Evolutionary conservation across 31 red algal genomes (phyloP).

Genomic region (Asparagopsis taxiformis): DNA sequence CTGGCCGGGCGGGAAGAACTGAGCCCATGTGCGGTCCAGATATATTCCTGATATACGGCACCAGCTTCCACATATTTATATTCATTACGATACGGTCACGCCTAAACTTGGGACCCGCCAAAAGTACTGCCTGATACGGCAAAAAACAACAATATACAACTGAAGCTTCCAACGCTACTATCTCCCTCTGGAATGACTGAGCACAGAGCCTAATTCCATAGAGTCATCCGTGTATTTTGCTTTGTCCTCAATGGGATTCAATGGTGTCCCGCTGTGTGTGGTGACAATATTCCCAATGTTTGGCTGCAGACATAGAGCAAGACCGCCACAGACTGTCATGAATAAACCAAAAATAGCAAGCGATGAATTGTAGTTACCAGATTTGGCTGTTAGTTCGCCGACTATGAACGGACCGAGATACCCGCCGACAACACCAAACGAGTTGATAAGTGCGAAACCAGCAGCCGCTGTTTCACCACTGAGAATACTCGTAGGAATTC

Average conservation of each 20-base stretch:
- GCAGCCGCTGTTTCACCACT: conserved; percentile 69
- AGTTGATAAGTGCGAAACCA: conserved; percentile 72
- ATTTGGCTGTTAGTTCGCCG: conserved; percentile 41
- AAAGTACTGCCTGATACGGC: no score
- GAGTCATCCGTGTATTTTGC: conserved; percentile 27
- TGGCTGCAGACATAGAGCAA: conserved; percentile 49
- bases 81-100: no score
- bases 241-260: conserved; percentile 20
- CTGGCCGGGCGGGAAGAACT: no score
- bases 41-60: no score
- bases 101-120: no score
- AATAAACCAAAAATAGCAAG: conserved; percentile 56
- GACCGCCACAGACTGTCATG: conserved; percentile 46
- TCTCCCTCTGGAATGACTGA: no score
- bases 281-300: conserved; percentile 27
- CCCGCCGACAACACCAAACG: conserved; percentile 60
- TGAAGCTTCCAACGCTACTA: no score
- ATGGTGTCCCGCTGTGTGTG: conserved; percentile 34
- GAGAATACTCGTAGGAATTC: conserved; percentile 60
- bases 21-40: no score
- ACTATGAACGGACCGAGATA: conserved; percentile 57
- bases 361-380: conserved; percentile 43
- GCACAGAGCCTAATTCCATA: conserved; percentile 26
- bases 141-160: no score
- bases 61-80: no score